phyloP scores from a whole-genome alignment of 1,284 basidiomycete genomes.

The Anthracocystis setariae region DNA sequence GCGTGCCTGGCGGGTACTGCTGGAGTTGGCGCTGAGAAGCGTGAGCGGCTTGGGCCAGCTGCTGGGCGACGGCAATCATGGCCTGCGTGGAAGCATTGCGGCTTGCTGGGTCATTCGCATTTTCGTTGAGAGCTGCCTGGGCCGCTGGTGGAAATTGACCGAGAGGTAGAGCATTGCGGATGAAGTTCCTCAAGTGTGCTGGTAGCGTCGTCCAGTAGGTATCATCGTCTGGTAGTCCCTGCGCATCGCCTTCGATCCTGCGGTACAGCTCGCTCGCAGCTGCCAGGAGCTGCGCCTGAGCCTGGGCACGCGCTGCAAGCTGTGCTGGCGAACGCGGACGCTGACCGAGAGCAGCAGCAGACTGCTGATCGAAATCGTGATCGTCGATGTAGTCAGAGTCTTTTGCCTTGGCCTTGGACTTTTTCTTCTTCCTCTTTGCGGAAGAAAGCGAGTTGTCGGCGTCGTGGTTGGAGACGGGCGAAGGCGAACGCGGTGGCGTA shows the following conservation, averaged over 20 bases:
- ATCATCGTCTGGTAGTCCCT: conserved; percentile 70
- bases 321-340: conserved; percentile 46
- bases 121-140: conserved; percentile 48
- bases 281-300: conserved; percentile 64
- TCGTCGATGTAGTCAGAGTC: conserved; percentile 45
- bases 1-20: conserved; percentile 56
- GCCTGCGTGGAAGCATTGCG: conserved; percentile 64
- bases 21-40: conserved; percentile 62
- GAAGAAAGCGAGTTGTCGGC: conserved; percentile 37
- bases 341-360: conserved; percentile 35
- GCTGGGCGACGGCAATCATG: conserved; percentile 68
- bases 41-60: conserved; percentile 65
- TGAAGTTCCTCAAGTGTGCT: conserved; percentile 72
- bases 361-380: conserved; percentile 42
- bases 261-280: conserved; percentile 66
- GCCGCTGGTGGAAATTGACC: conserved; percentile 61
- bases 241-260: conserved; percentile 65
- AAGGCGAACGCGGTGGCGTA: conserved; percentile 37
- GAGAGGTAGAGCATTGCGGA: conserved; percentile 72
- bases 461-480: conserved; percentile 36
- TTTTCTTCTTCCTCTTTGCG: conserved; percentile 62
- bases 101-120: conserved; percentile 54
- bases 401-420: conserved; percentile 58
- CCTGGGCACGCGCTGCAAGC: conserved; percentile 59
- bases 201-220: conserved; percentile 74